phyloP scores from a whole-genome alignment of 495 filamentous ascomycete species.

The Podospora appendiculata region DNA sequence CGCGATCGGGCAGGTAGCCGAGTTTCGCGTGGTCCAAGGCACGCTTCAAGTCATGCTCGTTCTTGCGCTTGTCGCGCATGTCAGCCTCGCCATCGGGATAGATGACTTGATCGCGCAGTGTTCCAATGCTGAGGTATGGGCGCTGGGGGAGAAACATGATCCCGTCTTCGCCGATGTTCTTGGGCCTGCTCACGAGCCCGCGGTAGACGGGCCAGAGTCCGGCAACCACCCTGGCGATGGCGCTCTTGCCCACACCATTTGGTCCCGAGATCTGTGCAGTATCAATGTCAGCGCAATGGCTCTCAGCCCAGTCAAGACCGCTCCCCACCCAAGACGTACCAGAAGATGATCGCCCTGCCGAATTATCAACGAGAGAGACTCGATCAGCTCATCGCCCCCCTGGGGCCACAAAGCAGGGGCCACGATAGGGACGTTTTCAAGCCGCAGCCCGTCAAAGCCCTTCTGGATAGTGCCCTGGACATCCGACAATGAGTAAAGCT shows the following conservation, averaged over 20 bases:
- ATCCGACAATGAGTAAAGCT: constrained; percentile 82
- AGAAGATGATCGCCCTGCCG: constrained; percentile 86
- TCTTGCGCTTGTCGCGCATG: constrained; percentile 74
- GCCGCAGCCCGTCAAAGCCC: constrained; percentile 87
- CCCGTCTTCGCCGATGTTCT: constrained; percentile 72
- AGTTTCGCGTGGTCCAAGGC: constrained; percentile 77
- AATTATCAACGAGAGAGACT: constrained; percentile 79
- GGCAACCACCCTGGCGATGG: constrained; percentile 81
- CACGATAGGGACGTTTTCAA: constrained; percentile 91
- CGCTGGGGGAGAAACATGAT: constrained; percentile 98
- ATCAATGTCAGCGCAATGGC: background rate
- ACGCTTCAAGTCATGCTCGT: constrained; percentile 63
- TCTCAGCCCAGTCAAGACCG: too few species aligned
- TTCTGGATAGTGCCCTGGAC: constrained; percentile 87
- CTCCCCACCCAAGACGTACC: constrained; percentile 12
- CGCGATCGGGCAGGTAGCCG: constrained; percentile 81
- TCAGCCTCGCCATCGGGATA: constrained; percentile 94
- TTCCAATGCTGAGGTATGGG: constrained; percentile 91
- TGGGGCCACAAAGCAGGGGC: constrained; percentile 76
- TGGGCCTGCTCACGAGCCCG: constrained; percentile 77
- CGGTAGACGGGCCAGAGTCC: constrained; percentile 96
- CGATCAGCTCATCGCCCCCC: constrained; percentile 85
- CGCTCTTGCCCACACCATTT: constrained; percentile 90
- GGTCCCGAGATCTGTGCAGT: constrained; percentile 66
- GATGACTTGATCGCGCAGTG: constrained; percentile 92